Evolutionary conservation across 2,329 filamentous ascomycete species (phyloP).

Genomic region (Seiridium unicorne): DNA sequence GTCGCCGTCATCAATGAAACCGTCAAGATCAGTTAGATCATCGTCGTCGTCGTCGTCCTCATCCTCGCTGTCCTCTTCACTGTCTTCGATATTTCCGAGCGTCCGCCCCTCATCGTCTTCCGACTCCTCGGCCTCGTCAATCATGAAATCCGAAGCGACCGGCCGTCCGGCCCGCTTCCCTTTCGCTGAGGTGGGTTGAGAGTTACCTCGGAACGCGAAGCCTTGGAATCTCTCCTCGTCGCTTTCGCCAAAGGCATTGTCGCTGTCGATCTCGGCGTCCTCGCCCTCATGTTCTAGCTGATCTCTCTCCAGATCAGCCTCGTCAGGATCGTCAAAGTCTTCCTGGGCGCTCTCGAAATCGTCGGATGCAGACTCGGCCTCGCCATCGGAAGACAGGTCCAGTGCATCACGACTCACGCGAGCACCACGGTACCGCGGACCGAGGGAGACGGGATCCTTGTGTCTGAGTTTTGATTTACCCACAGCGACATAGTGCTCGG

Average conservation of each 20-base stretch:
- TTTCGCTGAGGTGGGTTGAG: conserved; percentile 41
- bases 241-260: conserved; percentile 75
- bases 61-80: conserved; percentile 30
- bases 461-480: conserved; percentile 83
- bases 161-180: conserved; percentile 36
- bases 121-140: conserved; percentile 11
- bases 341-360: conserved; percentile 49
- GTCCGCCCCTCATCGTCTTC: conserved; percentile 33
- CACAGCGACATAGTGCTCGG: conserved; percentile 48
- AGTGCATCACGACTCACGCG: conserved; percentile 66
- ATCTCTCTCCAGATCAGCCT: conserved; percentile 52
- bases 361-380: conserved; percentile 22
- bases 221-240: conserved; percentile 80
- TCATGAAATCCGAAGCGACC: conserved; percentile 58
- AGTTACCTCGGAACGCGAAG: conserved; percentile 64
- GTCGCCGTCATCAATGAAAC: conserved; percentile 34
- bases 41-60: conserved; percentile 10
- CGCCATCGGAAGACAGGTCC: conserved; percentile 37
- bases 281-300: conserved; percentile 41
- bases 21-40: conserved; percentile 13
- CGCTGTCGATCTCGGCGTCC: conserved; percentile 61
- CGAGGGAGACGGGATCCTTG: conserved; percentile 66
- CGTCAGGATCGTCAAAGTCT: conserved; percentile 55
- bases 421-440: conserved; percentile 77
- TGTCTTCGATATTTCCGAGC: conserved; percentile 34